phyloP scores from a whole-genome alignment of 2,329 filamentous ascomycete genomes.

The Penicillium nordicum region DNA sequence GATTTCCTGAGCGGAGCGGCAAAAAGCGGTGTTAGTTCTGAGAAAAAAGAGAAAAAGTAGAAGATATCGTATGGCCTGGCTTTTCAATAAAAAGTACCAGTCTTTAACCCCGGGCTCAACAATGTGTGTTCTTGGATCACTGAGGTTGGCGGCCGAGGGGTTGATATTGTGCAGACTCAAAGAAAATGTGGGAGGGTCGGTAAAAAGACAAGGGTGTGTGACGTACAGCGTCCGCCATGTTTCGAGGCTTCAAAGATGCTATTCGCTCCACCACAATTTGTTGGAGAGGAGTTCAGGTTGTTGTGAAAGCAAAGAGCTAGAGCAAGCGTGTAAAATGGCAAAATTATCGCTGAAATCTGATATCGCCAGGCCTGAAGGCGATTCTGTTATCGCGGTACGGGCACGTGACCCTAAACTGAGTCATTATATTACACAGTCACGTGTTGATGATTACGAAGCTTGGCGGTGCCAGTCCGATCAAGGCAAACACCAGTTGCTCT shows the following conservation, averaged over 20 bases:
- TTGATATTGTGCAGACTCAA: conserved; percentile 28
- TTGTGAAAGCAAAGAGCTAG: conserved; percentile 1
- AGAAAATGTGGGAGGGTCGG: conserved; percentile 43
- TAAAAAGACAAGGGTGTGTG: conserved; percentile 37
- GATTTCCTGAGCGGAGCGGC: conserved; percentile 38
- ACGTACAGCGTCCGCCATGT: conserved; percentile 46
- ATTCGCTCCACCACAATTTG: conserved; percentile 12
- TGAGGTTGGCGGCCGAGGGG: conserved; percentile 26
- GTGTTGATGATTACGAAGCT: background rate
- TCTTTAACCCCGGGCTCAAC: background rate
- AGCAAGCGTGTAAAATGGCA: conserved; percentile 11
- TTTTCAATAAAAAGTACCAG: background rate
- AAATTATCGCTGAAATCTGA: conserved; percentile 21
- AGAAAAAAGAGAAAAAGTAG: conserved; percentile 5
- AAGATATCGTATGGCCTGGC: conserved; percentile 6
- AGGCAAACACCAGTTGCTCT: conserved; percentile 12
- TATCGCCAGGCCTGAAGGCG: conserved; percentile 14
- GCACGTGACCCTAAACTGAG: conserved; percentile 18
- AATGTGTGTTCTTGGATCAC: conserved; percentile 14
- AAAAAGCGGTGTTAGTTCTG: conserved; percentile 30
- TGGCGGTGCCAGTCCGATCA: conserved; percentile 13
- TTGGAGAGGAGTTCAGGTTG: background rate
- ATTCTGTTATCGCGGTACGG: conserved; percentile 22
- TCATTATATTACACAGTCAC: conserved; percentile 8
- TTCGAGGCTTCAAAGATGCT: conserved; percentile 19